Conservation (phyloP, 768 basidiomycete species). For the Fistulinella prunicolor region DNA sequence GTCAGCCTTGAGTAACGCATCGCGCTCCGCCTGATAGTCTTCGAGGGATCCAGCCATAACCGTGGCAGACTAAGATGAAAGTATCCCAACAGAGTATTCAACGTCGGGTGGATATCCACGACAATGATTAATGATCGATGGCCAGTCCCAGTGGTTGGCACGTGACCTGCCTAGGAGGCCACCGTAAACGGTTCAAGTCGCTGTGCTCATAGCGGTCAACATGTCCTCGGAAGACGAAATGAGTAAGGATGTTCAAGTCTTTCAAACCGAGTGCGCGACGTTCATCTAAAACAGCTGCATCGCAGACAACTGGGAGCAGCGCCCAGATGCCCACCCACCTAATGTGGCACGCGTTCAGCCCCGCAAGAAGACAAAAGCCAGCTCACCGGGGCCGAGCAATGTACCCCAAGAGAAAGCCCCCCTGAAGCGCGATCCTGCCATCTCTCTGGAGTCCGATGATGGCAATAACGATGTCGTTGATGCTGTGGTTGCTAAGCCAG, state of each 20-base stretch:
- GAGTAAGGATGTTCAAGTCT: constrained; percentile 19
- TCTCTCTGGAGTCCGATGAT: background rate
- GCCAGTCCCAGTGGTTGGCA: no score
- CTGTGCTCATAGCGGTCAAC: no score
- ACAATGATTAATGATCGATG: no score
- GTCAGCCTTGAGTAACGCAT: constrained; percentile 38
- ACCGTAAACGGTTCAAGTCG: no score
- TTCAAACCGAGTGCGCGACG: constrained; percentile 1
- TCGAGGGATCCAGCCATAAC: constrained; percentile 5
- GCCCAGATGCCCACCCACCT: constrained; percentile 4
- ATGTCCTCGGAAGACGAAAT: constrained; percentile 36
- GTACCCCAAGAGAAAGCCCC: constrained; percentile 12
- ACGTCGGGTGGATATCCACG: no score
- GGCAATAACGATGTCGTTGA: background rate
- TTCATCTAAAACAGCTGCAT: constrained; percentile 26
- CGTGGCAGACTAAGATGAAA: background rate
- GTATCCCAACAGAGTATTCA: no score
- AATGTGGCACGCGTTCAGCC: constrained; percentile 15
- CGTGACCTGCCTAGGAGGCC: no score
- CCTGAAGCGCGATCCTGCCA: constrained; percentile 13
- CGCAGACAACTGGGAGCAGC: constrained; percentile 23
- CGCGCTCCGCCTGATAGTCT: constrained; percentile 26
- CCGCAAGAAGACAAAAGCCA: constrained; percentile 18
- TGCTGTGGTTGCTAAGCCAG: constrained; percentile 7
- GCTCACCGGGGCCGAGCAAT: constrained; percentile 14